phyloP scores from a whole-genome alignment of 1,139 yeast genomes.

The Taphrina betulina region DNA sequence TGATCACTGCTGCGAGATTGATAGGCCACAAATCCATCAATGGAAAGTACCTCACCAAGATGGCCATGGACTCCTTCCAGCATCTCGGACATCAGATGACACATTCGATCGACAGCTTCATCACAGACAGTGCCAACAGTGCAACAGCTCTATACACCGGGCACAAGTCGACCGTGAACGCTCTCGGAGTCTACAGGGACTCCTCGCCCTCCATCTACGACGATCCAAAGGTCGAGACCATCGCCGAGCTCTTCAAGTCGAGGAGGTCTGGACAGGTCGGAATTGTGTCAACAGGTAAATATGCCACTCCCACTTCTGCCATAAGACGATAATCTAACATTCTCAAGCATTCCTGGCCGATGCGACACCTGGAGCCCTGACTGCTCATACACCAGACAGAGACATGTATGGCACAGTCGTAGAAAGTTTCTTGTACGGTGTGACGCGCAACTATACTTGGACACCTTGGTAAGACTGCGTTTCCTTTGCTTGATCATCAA shows the following conservation, averaged over 20 bases:
- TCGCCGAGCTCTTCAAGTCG: constrained; percentile 10
- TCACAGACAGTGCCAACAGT: constrained; percentile 15
- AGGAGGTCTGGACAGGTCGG: constrained; percentile 14
- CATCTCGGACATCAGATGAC: constrained; percentile 4
- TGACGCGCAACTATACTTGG: constrained; percentile 3
- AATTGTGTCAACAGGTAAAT: constrained; percentile 10
- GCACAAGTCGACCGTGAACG: constrained; percentile 22
- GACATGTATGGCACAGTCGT: constrained; percentile 11
- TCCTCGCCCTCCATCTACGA: constrained; percentile 3
- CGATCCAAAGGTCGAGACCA: constrained; percentile 14
- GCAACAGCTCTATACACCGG: constrained; percentile 20
- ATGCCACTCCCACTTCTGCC: no score
- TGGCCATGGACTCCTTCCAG: constrained; percentile 15
- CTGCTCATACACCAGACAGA: constrained; percentile 12
- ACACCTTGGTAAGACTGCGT: no score
- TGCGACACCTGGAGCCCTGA: constrained; percentile 13
- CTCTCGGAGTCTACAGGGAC: constrained; percentile 9
- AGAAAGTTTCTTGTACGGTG: constrained; percentile 6
- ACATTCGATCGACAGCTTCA: constrained; percentile 10
- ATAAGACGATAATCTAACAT: no score
- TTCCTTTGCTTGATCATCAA: no score
- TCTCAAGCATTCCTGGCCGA: constrained; percentile 20
- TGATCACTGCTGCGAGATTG: constrained; percentile 19
- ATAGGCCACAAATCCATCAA: constrained; percentile 11
- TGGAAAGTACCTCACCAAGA: constrained; percentile 4